These are phyloP conservation scores for Arthrobotrys iridis DNA, from an alignment of 2,329 filamentous ascomycete genomes.

Conservation along the genomic window DNA sequence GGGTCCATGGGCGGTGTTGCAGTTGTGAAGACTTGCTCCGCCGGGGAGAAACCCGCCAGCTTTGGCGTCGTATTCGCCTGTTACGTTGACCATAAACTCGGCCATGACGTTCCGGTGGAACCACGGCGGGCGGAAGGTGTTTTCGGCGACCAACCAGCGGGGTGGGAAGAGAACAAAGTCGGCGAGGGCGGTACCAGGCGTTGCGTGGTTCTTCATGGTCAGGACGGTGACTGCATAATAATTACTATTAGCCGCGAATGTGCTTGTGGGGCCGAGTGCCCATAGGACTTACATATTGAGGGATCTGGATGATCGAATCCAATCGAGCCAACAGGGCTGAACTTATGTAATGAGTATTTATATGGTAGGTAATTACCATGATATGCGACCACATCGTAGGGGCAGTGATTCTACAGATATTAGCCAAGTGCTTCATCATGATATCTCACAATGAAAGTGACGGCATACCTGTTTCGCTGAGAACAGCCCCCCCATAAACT, in stretches of 20 bases:
- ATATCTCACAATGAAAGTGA: background rate
- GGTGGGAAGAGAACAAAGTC: constrained; percentile 75
- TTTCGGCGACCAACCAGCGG: constrained; percentile 71
- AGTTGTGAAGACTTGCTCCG: constrained; percentile 73
- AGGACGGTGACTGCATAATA: constrained; percentile 68
- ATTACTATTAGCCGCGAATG: background rate
- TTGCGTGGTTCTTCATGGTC: constrained; percentile 68
- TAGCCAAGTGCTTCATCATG: background rate
- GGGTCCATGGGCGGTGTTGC: constrained; percentile 75
- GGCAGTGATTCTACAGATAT: constrained; percentile 71
- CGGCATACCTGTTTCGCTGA: constrained; percentile 38
- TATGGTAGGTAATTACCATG: constrained; percentile 82
- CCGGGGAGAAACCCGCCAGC: constrained; percentile 69
- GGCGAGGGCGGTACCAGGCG: constrained; percentile 70
- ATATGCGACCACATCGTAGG: constrained; percentile 83
- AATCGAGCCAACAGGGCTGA: constrained; percentile 77
- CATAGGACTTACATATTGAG: constrained; percentile 68
- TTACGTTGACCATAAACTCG: constrained; percentile 74
- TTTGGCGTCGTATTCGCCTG: constrained; percentile 71
- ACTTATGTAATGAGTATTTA: constrained; percentile 82
- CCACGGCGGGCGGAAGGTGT: constrained; percentile 71
- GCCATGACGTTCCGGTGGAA: constrained; percentile 74
- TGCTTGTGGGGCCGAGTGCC: background rate
- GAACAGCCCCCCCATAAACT: constrained; percentile 52
- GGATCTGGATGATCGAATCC: constrained; percentile 82